These are phyloP conservation scores for Ganoderma resinaceum DNA, from an alignment of 1,284 basidiomycete genomes.

Conservation along the genomic window DNA sequence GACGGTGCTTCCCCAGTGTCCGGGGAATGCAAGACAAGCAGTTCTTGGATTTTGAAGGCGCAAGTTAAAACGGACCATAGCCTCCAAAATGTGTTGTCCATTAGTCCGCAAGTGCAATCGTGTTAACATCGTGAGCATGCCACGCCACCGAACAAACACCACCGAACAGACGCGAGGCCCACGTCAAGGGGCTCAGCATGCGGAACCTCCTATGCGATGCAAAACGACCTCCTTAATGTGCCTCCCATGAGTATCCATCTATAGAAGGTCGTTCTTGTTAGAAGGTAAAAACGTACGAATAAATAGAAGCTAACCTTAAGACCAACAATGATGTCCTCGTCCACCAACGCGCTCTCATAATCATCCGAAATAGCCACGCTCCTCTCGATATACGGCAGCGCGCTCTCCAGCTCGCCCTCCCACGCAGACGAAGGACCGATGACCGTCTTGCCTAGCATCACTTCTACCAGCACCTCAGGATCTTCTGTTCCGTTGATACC, in stretches of 20 bases:
- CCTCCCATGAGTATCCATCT: conserved; percentile 26
- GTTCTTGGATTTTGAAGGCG: too few relatives aligned
- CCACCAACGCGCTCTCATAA: conserved; percentile 53
- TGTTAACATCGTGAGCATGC: neutral
- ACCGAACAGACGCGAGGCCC: too few relatives aligned
- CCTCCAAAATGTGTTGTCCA: too few relatives aligned
- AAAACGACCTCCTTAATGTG: conserved; percentile 24
- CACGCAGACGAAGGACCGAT: conserved; percentile 22
- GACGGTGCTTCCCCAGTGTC: too few relatives aligned
- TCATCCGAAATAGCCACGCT: conserved; percentile 33
- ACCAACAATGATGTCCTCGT: conserved; percentile 57
- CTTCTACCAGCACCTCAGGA: conserved; percentile 12
- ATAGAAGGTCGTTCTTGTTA: neutral
- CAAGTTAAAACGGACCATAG: too few relatives aligned
- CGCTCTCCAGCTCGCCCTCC: conserved; percentile 21
- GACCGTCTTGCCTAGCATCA: conserved; percentile 23
- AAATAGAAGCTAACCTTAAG: conserved; percentile 42
- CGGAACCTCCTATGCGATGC: conserved; percentile 26
- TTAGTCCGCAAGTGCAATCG: too few relatives aligned
- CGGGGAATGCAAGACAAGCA: too few relatives aligned
- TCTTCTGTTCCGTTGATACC: neutral
- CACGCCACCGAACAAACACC: neutral
- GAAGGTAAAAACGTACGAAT: neutral
- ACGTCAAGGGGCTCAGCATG: neutral
- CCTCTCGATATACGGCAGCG: conserved; percentile 38